Conservation (phyloP, 1,284 basidiomycete genomes). For the Pulveroboletus sp. region DNA sequence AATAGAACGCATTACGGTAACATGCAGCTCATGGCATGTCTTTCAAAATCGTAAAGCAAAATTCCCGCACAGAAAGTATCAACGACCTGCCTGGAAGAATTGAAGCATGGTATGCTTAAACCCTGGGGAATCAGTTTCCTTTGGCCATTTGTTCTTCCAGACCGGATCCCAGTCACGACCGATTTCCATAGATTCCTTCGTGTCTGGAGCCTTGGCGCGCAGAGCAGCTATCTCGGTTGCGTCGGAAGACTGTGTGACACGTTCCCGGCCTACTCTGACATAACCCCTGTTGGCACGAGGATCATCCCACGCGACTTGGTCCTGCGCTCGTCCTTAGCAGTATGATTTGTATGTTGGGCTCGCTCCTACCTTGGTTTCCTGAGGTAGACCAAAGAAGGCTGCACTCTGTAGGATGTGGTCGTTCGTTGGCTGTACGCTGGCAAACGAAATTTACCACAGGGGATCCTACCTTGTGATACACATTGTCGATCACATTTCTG, state of each 20-base stretch:
- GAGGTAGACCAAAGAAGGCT: slow-evolving; percentile 68
- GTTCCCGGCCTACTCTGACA: slow-evolving; percentile 75
- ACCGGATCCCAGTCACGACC: slow-evolving; percentile 73
- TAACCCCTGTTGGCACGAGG: slow-evolving; percentile 83
- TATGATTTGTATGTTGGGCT: not conserved
- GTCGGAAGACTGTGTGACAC: slow-evolving; percentile 71
- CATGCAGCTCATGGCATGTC: slow-evolving; percentile 75
- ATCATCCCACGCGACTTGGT: slow-evolving; percentile 70
- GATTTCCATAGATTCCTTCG: slow-evolving; percentile 84
- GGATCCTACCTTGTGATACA: slow-evolving; percentile 56
- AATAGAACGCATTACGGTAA: slow-evolving; percentile 74
- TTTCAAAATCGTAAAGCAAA: slow-evolving; percentile 24
- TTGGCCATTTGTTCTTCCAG: slow-evolving; percentile 80
- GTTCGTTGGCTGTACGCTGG: not conserved
- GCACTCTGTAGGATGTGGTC: slow-evolving; percentile 47
- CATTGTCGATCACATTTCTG: slow-evolving; percentile 45
- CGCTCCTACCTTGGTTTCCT: slow-evolving; percentile 52
- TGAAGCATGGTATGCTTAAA: slow-evolving; percentile 71
- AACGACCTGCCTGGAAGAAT: slow-evolving; percentile 58
- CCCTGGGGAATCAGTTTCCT: slow-evolving; percentile 53
- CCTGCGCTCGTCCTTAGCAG: slow-evolving; percentile 33
- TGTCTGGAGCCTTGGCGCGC: slow-evolving; percentile 70
- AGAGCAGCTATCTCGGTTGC: slow-evolving; percentile 71
- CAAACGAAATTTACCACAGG: not conserved
- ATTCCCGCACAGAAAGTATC: not conserved